Conservation (phyloP, 495 filamentous ascomycete genomes). For the Xylaria curta region DNA sequence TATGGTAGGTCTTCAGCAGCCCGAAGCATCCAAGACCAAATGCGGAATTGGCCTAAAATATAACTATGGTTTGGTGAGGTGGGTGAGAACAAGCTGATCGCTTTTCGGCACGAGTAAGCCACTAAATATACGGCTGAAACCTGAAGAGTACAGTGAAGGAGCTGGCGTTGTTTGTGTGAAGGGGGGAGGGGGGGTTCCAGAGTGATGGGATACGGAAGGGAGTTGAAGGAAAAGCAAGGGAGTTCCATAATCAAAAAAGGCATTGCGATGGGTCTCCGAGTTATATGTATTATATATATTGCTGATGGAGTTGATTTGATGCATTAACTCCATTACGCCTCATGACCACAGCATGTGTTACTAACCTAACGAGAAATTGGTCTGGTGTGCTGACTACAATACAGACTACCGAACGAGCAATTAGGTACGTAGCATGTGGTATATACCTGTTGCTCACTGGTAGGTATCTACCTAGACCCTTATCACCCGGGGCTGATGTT, state of each 20-base stretch:
- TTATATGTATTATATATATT: background rate
- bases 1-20: background rate
- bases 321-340: background rate
- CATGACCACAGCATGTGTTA: constrained; percentile 8
- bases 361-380: background rate
- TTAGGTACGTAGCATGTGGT: no score
- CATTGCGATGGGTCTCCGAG: background rate
- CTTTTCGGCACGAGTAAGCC: background rate
- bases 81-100: background rate
- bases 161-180: background rate
- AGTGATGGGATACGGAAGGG: background rate
- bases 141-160: background rate
- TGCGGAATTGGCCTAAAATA: background rate
- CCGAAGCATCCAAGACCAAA: background rate
- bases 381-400: constrained; percentile 7
- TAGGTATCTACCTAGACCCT: no score
- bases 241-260: background rate
- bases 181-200: background rate
- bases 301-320: background rate
- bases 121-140: background rate
- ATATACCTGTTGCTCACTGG: no score
- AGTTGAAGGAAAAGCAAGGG: background rate
- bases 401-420: background rate
- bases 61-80: background rate
- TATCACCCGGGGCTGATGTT: background rate